Evolutionary conservation across 192 early-diverging fungal genomes (phyloP).

Genomic region (Rhizoclosmatium sp.): DNA sequence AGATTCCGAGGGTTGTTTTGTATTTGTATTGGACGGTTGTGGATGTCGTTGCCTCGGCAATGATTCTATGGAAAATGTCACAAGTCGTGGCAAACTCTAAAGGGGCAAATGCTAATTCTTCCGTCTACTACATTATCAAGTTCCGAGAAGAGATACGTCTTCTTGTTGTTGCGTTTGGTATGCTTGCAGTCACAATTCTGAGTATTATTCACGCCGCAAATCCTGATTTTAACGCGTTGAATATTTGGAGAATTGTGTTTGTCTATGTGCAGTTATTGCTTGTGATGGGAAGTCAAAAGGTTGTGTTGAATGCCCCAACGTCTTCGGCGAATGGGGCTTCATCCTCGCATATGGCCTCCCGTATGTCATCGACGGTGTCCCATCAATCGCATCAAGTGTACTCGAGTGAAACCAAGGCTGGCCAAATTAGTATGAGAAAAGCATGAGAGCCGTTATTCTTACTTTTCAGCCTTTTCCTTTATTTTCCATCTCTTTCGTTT

Average conservation of each 20-base stretch:
- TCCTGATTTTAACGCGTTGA: neutral
- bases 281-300: conserved; percentile 25
- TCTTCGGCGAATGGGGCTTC: no score
- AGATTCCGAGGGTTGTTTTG: neutral
- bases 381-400: no score
- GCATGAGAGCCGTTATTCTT: no score
- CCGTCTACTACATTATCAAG: conserved; percentile 6
- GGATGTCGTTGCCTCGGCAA: conserved; percentile 2
- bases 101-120: neutral
- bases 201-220: conserved; percentile 5
- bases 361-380: no score
- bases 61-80: conserved; percentile 15
- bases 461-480: no score
- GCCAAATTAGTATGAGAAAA: no score
- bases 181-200: conserved; percentile 4
- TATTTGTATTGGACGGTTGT: conserved; percentile 24
- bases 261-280: conserved; percentile 24
- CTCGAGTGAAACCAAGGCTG: no score
- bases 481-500: no score
- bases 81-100: neutral
- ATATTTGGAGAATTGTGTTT: conserved; percentile 32
- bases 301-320: neutral
- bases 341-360: no score
- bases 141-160: conserved; percentile 20
- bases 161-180: conserved; percentile 12